Percentiles rank a stretch among this genome's conserved stretches.
Conservation (phyloP, 768 basidiomycete genomes). For the Auricularia sp. region DNA sequence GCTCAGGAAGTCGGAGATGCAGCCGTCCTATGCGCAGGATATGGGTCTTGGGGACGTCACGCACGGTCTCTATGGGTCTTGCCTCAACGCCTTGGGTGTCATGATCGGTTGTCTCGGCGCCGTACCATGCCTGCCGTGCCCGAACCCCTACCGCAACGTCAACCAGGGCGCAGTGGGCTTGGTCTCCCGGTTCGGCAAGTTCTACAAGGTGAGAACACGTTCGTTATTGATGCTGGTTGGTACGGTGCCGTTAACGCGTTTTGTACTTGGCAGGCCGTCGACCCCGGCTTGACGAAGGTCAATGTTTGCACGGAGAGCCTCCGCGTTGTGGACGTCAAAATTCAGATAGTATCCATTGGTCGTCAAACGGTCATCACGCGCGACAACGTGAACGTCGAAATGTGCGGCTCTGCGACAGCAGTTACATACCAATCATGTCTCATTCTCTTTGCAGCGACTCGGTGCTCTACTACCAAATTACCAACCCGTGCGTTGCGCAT, state of each 20-base stretch:
- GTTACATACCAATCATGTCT: neutral
- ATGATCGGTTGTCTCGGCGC: slow-evolving; percentile 62
- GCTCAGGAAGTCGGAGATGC: slow-evolving; percentile 77
- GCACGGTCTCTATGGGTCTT: slow-evolving; percentile 78
- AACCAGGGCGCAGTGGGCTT: slow-evolving; percentile 85
- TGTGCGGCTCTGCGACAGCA: slow-evolving; percentile 35
- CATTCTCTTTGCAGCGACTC: slow-evolving; percentile 50
- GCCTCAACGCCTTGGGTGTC: slow-evolving; percentile 60
- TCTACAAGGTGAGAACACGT: slow-evolving; percentile 54
- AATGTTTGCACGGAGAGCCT: slow-evolving; percentile 91
- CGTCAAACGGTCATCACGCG: slow-evolving; percentile 86
- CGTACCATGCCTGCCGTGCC: slow-evolving; percentile 73
- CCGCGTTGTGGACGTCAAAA: slow-evolving; percentile 85
- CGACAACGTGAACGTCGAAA: slow-evolving; percentile 92
- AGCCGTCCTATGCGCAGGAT: slow-evolving; percentile 38
- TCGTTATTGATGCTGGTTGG: neutral
- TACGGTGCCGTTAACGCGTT: neutral
- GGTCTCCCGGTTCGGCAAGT: slow-evolving; percentile 87
- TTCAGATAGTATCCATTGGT: slow-evolving; percentile 85
- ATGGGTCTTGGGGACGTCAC: slow-evolving; percentile 41
- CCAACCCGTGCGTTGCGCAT: slow-evolving; percentile 9
- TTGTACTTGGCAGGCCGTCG: slow-evolving; percentile 43
- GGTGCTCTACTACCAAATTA: slow-evolving; percentile 76
- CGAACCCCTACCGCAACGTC: slow-evolving; percentile 80
- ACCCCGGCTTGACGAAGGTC: slow-evolving; percentile 83